Evolutionary conservation across 345 rosid genomes (phyloP), one percentile per base, ranked within the genome.

Genomic region (Toxicodendron radicans): DNA sequence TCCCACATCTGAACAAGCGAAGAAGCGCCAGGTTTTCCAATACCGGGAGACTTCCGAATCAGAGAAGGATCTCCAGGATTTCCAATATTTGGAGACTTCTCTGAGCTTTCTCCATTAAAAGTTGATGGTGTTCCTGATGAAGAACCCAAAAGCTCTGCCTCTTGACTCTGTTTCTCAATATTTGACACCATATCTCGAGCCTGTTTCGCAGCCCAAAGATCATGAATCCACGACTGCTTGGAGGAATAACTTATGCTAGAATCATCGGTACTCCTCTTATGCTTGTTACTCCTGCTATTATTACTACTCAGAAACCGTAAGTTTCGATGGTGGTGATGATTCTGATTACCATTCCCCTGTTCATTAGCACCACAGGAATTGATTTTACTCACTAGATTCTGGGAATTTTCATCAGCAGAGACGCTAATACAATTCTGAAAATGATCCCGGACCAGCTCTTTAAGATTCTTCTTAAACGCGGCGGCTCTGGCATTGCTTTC

Each of bases 1-100:
- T 94, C 97, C 97, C 98, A 94, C 71, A 92, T 91, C 79, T 90
- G 97, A 51, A 94, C 98, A 10, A 94, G 89, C 9, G 97, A 94
- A 27, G 96, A 92, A 46, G 98, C 97, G 0, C 88, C 91, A 21
- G 23, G 80, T 21, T 74, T 84, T 9, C 66, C 74, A 0, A 52
- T 66, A 46, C 3, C 70, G 1, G 71, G 48, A 10, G 78, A 38
- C 54, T 51, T 51, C n/a, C 4, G 16, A 2, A 4, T 4, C 54
- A 2, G n/a, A 51, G 8, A 38, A 38, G 43, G 1, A 7, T 7
- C 43, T 38, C 43, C 43, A 38, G 8, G 6, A 38, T 38, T 38
- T 38, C 7, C 38, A 6, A 6, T 35, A 35, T 35, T 57, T 9
- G 74, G 38, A 24, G 69, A 20, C 8, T 35, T 70, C 14, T 56